Conservation (phyloP, 257 asterid genomes). For the Gynochthodes officinalis region DNA sequence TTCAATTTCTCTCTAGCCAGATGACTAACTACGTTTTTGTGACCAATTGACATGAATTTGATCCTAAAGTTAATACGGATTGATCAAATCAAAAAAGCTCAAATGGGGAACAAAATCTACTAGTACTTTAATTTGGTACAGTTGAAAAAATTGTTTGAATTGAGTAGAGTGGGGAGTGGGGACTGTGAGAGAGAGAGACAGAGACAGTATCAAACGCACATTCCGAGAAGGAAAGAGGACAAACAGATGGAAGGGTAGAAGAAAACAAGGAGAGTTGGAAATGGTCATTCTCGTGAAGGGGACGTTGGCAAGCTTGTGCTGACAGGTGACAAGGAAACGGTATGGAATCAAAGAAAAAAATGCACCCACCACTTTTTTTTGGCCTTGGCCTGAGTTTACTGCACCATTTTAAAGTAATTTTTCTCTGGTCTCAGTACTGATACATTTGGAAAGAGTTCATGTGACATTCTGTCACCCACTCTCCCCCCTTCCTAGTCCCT, state of each 20-base stretch:
- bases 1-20: background rate
- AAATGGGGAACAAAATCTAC: slow-evolving; percentile 17
- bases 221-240: slow-evolving; percentile 50
- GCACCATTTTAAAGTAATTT: too few relatives aligned
- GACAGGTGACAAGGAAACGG: slow-evolving; percentile 30
- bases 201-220: slow-evolving; percentile 43
- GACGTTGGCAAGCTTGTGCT: slow-evolving; percentile 35
- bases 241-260: slow-evolving; percentile 46
- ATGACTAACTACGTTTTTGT: too few relatives aligned
- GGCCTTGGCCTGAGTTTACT: background rate
- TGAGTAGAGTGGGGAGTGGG: slow-evolving; percentile 10
- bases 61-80: too few relatives aligned
- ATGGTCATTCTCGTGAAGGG: slow-evolving; percentile 58
- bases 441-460: slow-evolving; percentile 10
- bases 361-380: slow-evolving; percentile 18
- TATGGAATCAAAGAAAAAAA: slow-evolving; percentile 9
- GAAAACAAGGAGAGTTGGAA: slow-evolving; percentile 58
- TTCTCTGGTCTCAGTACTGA: too few relatives aligned
- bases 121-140: slow-evolving; percentile 2
- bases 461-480: slow-evolving; percentile 29
- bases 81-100: background rate
- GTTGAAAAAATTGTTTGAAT: slow-evolving; percentile 2
- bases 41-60: background rate
- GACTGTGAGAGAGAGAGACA: slow-evolving; percentile 12
- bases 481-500: background rate